Base-by-base conservation (phyloP, 345 rosid genomes). In the Salix exigua region DNA sequence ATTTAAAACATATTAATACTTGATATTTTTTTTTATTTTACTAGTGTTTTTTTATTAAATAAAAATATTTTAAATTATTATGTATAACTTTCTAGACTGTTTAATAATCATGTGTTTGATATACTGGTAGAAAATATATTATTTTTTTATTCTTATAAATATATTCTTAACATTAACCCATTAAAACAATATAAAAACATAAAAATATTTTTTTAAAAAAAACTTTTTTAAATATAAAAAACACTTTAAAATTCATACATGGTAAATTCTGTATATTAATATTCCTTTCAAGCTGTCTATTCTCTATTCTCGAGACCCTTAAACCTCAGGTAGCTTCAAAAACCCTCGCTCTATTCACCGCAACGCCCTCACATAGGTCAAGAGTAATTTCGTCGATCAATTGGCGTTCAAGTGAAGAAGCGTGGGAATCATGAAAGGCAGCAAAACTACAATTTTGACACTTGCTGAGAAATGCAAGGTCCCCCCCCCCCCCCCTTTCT, bases 381-480 rank as follows among this genome's bases (percentile, higher is more conserved):
- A 51, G 26, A 76, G 85, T 68, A 82, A 78, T 88, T 89, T 84
- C 75, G 17, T 86, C 93, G 85, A 87, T 80, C 93, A 75, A 10
- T 68, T 90, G 89, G 89, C 58, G 86, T 68, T 78, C 83, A 38
- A 60, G 4, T 28, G 4, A 26, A 23, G 18, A 48, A 51, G 25
- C 23, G 26, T 21, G 38, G 31, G 9, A 4, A 26, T 51, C 46
- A 90, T 91, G 93, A 89, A 78, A 71, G 82, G 84, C 74, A 85
- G 67, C 83, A 94, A 86, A 76, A 69, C 87, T 37, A 79, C 87
- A 37, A 81, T 83, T 68, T 79, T 89, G 68, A 81, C 89, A 17
- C 37, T 89, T 11, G 92, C 91, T 2, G 87, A 92, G 78, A 92
- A 84, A 80, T 92, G 97, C 97, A 92, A 89, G 92, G 97, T 92